phyloP scores from a whole-genome alignment of 495 filamentous ascomycete species.

The Trypethelium eluteriae region DNA sequence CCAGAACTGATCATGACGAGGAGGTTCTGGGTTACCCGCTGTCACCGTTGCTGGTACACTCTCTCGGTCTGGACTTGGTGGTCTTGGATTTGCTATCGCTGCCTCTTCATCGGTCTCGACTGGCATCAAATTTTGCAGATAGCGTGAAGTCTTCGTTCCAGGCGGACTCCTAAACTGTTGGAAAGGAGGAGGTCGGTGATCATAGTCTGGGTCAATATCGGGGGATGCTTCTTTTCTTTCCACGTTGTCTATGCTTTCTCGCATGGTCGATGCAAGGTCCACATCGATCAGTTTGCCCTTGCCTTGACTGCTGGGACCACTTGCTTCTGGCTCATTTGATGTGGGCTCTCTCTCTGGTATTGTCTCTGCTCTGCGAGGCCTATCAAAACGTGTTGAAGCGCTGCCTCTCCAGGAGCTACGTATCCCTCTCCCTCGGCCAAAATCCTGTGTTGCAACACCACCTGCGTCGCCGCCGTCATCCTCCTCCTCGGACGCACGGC shows the following conservation, averaged over 20 bases:
- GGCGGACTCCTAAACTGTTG: constrained; percentile 67
- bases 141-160: constrained; percentile 19
- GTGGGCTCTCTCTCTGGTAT: constrained; percentile 34
- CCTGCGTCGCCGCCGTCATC: constrained; percentile 8
- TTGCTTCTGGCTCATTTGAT: constrained; percentile 31
- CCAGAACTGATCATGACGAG: constrained; percentile 81
- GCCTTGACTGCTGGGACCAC: constrained; percentile 46
- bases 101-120: constrained; percentile 43
- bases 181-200: constrained; percentile 73
- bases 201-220: constrained; percentile 42
- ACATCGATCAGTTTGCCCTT: constrained; percentile 79
- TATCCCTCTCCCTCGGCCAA: constrained; percentile 45
- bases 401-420: constrained; percentile 53
- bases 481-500: not conserved
- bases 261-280: constrained; percentile 63
- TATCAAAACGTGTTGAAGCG: constrained; percentile 17
- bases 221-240: constrained; percentile 51
- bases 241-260: constrained; percentile 35
- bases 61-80: constrained; percentile 39
- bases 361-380: constrained; percentile 26
- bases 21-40: constrained; percentile 42
- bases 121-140: constrained; percentile 38
- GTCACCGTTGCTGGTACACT: constrained; percentile 46
- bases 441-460: constrained; percentile 22
- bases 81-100: constrained; percentile 32